Conservation (phyloP, 1,284 basidiomycete species). For the Sporisorium reilianum region DNA sequence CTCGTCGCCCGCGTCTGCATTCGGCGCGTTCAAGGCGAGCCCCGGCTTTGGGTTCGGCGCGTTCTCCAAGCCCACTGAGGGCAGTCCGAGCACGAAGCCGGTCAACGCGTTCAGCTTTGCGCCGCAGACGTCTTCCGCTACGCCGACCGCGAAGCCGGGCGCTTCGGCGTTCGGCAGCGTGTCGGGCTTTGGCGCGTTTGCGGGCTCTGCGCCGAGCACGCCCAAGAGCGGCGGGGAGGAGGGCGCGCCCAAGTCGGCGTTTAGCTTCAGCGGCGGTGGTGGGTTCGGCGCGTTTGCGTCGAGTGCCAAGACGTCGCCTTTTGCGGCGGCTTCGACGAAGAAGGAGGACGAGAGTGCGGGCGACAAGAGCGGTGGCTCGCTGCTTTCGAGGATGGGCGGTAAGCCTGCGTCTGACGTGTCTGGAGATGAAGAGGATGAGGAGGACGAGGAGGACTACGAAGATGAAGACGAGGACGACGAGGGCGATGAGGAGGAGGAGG, state of each 20-base stretch:
- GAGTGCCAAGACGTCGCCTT: conserved; percentile 20
- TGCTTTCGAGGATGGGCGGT: conserved; percentile 23
- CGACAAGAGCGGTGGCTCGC: conserved; percentile 14
- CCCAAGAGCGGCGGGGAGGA: conserved; percentile 1
- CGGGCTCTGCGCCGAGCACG: conserved; percentile 1
- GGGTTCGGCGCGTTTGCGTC: conserved; percentile 31
- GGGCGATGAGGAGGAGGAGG: conserved; percentile 74
- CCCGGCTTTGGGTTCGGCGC: conserved; percentile 39
- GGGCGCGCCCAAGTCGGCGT: conserved; percentile 19
- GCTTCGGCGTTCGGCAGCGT: conserved; percentile 15
- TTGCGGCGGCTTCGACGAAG: conserved; percentile 18
- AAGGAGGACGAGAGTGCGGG: conserved; percentile 6
- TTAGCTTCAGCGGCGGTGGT: conserved; percentile 10
- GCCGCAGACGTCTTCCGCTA: conserved; percentile 11
- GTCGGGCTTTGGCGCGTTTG: conserved; percentile 5
- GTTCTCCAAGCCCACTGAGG: conserved; percentile 22
- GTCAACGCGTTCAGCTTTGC: conserved; percentile 36
- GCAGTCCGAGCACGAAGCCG: conserved; percentile 5
- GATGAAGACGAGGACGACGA: conserved; percentile 70
- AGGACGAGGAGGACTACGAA: conserved; percentile 69
- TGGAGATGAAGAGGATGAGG: conserved; percentile 73
- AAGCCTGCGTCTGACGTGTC: conserved; percentile 70
- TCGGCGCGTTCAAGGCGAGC: conserved; percentile 29
- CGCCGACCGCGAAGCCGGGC: not conserved
- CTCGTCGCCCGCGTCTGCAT: conserved; percentile 28